Evolutionary conservation across 148 eudicot genomes (phyloP).

Genomic region (Chenopodium album): DNA sequence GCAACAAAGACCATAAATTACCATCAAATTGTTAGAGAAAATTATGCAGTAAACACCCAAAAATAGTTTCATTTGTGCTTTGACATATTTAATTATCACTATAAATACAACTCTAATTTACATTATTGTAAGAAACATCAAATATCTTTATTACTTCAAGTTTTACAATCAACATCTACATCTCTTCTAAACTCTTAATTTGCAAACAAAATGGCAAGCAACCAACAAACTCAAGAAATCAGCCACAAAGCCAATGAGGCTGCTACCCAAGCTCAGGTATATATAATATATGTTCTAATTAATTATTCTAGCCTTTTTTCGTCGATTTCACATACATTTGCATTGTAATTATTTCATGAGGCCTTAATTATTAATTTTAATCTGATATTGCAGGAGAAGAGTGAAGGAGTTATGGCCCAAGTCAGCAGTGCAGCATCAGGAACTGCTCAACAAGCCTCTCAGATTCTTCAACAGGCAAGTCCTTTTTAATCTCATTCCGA

Average conservation of each 20-base stretch:
- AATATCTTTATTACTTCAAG: not conserved
- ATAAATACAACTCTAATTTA: slow-evolving; percentile 12
- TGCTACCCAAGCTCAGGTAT: slow-evolving; percentile 23
- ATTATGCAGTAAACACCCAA: slow-evolving; percentile 16
- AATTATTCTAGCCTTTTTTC: not conserved
- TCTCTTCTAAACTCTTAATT: not conserved
- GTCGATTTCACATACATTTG: not conserved
- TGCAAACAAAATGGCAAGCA: slow-evolving; percentile 32
- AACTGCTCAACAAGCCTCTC: slow-evolving; percentile 38
- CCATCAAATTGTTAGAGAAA: slow-evolving; percentile 15
- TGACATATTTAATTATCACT: not conserved
- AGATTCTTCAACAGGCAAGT: slow-evolving; percentile 44
- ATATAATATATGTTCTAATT: too few species aligned
- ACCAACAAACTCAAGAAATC: slow-evolving; percentile 15
- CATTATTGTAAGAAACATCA: not conserved
- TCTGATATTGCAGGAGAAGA: slow-evolving; percentile 41
- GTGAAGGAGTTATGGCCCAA: slow-evolving; percentile 41
- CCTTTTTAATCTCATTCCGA: not conserved
- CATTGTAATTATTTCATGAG: not conserved
- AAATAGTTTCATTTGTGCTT: slow-evolving; percentile 1
- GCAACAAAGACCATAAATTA: not conserved
- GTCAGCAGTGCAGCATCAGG: slow-evolving; percentile 38
- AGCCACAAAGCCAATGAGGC: slow-evolving; percentile 28
- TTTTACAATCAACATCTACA: not conserved
- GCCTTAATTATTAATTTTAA: not conserved